Base-by-base conservation (phyloP, 768 basidiomycete genomes). In the Punctularia strigosozonata region DNA sequence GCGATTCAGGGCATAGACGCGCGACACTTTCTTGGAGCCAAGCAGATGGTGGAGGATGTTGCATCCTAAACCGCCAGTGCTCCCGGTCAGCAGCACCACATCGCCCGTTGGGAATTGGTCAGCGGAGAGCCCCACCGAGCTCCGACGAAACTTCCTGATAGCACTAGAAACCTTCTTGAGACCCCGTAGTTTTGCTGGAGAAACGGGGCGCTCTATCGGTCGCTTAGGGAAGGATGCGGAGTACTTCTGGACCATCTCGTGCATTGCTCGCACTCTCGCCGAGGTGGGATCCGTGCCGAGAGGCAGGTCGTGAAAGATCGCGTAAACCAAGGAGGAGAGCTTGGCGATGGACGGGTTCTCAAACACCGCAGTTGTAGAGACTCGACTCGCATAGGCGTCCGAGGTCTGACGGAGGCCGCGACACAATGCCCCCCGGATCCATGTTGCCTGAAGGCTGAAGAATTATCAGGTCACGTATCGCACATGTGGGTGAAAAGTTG, bases 371-470 rank as follows among this genome's bases (percentile, higher is more conserved):
- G 48, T 50, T 2, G 39, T 37, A 4, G 43, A 28, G 33, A 50
- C n/a, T 35, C 48, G 44, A 17, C 44, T 42, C 1, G 43, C 49
- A 22, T 55, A 49, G 4, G 45, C 12, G 15, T 47, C 37, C 2
- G 51, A 38, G 12, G 40, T 41, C 14, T 48, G 40, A 12, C 49
- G 31, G 4, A 56, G 31, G 4, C 49, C 52, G 26, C 48, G 43
- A 1, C 56, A 34, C 17, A 62, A 31, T 6, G 50, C 53, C 38
- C 61, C 61, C 20, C 60, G 53, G 22, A 65, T 60, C 51, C 56
- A 59, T 0, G 57, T 57, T 2, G 58, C 59, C 41, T 63, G 60
- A 32, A 65, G 43, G 46, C 63, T 62, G 30, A 1, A 28, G n/a
- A 41, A 23, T 10, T 21, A 34, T 18, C 14, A 7, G 15, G 12